Evolutionary conservation across 1,284 basidiomycete genomes (phyloP).

Genomic region (Leucoagaricus sp.): DNA sequence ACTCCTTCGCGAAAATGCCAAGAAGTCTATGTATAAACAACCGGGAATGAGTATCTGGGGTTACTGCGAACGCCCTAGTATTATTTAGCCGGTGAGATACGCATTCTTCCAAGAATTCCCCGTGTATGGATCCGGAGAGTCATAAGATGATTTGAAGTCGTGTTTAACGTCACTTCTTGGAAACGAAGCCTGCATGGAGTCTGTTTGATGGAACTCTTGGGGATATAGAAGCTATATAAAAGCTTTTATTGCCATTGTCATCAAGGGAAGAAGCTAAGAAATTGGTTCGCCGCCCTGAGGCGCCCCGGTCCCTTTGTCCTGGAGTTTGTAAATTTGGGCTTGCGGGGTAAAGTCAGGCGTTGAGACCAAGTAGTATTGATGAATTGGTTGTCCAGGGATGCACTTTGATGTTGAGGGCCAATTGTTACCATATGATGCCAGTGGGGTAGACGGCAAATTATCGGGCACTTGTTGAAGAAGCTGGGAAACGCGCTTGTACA

Average conservation of each 20-base stretch:
- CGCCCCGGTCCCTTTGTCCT: not conserved
- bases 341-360: not conserved
- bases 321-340: not conserved
- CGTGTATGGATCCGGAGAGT: no score
- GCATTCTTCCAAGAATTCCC: slow-evolving; percentile 17
- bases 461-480: not conserved
- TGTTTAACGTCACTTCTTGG: not conserved
- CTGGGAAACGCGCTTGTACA: not conserved
- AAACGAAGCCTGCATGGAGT: slow-evolving; percentile 2
- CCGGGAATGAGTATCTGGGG: slow-evolving; percentile 4
- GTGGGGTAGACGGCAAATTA: slow-evolving; percentile 6
- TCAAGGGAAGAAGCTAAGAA: no score
- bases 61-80: not conserved
- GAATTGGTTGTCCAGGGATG: not conserved
- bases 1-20: slow-evolving; percentile 2
- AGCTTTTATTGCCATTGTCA: not conserved
- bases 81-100: not conserved
- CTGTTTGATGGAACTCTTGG: not conserved
- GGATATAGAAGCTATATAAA: not conserved
- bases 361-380: not conserved
- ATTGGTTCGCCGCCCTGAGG: no score
- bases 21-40: not conserved
- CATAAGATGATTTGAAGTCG: slow-evolving; percentile 4
- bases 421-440: not conserved
- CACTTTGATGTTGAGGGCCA: not conserved